Percentiles rank a stretch among this genome's conserved stretches.
Conservation (phyloP, 169 alveolate species). For the Toxoplasma gondii region DNA sequence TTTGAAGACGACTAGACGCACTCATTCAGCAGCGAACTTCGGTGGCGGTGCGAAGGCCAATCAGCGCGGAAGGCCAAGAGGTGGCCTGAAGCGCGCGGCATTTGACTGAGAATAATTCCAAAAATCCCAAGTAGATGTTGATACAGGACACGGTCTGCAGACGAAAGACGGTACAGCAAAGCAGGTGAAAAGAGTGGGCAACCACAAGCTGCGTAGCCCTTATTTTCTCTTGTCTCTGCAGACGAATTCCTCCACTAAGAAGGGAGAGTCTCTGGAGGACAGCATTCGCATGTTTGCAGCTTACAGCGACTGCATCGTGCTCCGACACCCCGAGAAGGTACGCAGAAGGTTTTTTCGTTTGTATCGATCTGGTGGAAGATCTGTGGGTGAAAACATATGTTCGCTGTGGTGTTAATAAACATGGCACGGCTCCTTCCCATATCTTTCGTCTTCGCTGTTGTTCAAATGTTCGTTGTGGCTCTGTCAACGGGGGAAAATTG, state of each 20-base stretch:
- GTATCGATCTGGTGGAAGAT: neutral
- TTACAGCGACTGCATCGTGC: constrained; percentile 81
- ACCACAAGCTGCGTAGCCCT: no score
- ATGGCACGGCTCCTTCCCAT: neutral
- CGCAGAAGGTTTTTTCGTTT: neutral
- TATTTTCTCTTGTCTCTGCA: constrained; percentile 11
- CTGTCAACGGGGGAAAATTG: no score
- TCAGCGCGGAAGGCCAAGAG: no score
- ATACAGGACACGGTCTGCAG: no score
- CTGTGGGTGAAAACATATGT: neutral
- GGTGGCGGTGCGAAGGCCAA: no score
- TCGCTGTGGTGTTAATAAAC: neutral
- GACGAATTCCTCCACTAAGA: constrained; percentile 75
- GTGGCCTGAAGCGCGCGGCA: no score
- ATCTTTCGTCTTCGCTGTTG: neutral
- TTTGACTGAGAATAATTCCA: no score
- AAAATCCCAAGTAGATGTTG: no score
- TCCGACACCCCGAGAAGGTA: constrained; percentile 69
- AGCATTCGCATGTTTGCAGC: constrained; percentile 77
- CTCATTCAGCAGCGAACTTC: no score
- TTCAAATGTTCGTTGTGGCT: neutral
- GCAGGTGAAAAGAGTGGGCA: no score
- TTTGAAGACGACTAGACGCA: no score
- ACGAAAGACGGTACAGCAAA: no score
- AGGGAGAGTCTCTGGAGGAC: constrained; percentile 86